Base-by-base conservation (phyloP, 495 filamentous ascomycete species). In the Aeminium ludgeri region DNA sequence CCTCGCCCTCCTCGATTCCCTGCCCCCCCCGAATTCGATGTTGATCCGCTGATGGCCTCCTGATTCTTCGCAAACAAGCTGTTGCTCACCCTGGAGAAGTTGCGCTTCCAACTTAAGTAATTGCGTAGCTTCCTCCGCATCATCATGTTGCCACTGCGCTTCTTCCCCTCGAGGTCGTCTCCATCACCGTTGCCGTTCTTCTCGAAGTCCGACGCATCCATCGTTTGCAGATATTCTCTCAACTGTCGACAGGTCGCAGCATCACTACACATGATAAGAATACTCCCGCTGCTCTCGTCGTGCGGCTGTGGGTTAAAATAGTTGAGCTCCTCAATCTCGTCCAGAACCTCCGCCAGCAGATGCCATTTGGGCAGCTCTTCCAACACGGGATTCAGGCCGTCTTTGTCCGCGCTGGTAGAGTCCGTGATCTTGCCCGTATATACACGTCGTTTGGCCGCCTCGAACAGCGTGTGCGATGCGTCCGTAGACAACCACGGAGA, bases 401-500 rank as follows among this genome's bases (percentile, higher is more conserved):
- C 73, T 23, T 72, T 68, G 15, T 57, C 58, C 13, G 54, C 48
- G 10, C 53, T 54, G n/a, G 41, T 51, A 29, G 64, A 61, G 7
- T 61, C 58, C 0, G 53, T 63, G 20, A 78, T 55, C 47, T 71
- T 78, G 1, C 79, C 81, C 27, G 78, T 69, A 52, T 93, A 97
- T n/a, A 92, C 86, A 42, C 89, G 69, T 17, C 78, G 70, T 55
- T 85, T 94, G 0, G 89, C 85, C 10, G 84, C 86, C 36, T 81
- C 80, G 43, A 97, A 96, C 2, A 97, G 83, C 27, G 80, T 85
- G 59, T 95, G 81, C 3, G 89, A 89, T 17, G 87, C 86, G 59
- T 96, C 89, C 11, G 95, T 72, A 53, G 95, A 96, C 8, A 96
- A 69, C 89, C 89, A 97, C 0, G 89, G 89, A 2, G 87, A 87